Base-by-base conservation (phyloP, 2,329 filamentous ascomycete species). In the Cytospora leucostoma region DNA sequence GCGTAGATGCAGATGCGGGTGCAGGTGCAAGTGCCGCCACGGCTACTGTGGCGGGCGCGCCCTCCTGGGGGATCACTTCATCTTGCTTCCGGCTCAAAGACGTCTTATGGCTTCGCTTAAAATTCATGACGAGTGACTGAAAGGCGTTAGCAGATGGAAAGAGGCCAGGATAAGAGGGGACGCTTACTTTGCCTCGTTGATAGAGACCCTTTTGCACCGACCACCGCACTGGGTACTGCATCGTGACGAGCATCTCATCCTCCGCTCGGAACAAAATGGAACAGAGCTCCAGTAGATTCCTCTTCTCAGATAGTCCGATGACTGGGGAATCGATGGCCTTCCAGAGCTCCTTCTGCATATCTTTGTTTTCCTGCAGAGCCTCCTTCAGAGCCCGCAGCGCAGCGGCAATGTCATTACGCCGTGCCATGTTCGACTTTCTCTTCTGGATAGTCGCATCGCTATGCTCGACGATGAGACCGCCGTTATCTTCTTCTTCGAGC, bases 201-300 rank as follows among this genome's bases (percentile, higher is more conserved):
- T 56, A 40, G n/a, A 40, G 53, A 15, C 47, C 61, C 54, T 49
- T 58, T 15, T 65, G 54, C 17, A 68, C 78, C 38, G 71, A 77
- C 79, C 80, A 84, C 68, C 76, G 77, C 12, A 74, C 78, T 50
- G 81, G 82, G 61, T 79, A 77, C 60, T 77, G 77, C 63, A 85
- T 71, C 17, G 75, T 80, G 44, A 85, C 67, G 35, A 79, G 69
- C 55, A 84, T 70, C 7, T 78, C 77, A 56, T 78, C 74, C 21
- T 81, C 77, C n/a, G 79, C 73, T 17, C 80, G 78, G 64, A 83
- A 83, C 64, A 86, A 74, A 54, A 82, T 72, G 38, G 76, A 75
- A 69, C 82, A 83, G 40, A 85, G 74, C 66, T 84, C 80, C 44
- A 85, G 70, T 12, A 85, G 68, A 67, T 81, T 80, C 34, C 76